Conservation (phyloP, 2,329 filamentous ascomycete species). For the Ophiostoma sp. region DNA sequence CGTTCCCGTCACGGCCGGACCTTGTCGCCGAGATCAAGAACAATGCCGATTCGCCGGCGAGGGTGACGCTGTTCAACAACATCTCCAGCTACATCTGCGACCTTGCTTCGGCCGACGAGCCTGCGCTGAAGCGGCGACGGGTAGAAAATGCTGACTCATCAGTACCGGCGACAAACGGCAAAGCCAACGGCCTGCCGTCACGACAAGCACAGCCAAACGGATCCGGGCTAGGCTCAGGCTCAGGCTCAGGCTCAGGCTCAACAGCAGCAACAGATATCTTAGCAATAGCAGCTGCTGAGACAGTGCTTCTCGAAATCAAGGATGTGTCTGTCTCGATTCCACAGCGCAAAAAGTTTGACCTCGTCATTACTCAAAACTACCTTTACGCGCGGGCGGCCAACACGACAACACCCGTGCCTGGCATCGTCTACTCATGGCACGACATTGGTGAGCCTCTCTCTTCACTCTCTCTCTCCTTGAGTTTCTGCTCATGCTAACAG, state of each 20-base stretch:
- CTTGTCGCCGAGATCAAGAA: constrained; percentile 49
- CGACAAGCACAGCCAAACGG: constrained; percentile 15
- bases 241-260: not conserved
- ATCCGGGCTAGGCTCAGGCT: not conserved
- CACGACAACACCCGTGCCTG: constrained; percentile 47
- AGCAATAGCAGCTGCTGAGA: constrained; percentile 38
- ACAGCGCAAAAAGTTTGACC: constrained; percentile 61
- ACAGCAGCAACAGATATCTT: constrained; percentile 19
- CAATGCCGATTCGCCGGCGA: constrained; percentile 49
- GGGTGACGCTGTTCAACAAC: constrained; percentile 51
- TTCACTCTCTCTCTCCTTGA: not conserved
- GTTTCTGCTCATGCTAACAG: not conserved
- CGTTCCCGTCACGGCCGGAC: constrained; percentile 53
- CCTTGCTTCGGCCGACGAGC: constrained; percentile 34
- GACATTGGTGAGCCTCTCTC: constrained; percentile 43
- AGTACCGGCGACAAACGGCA: constrained; percentile 20
- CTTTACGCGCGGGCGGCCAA: constrained; percentile 53
- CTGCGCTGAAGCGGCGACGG: constrained; percentile 47
- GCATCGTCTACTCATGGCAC: constrained; percentile 54
- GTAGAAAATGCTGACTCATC: constrained; percentile 37
- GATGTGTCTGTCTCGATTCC: constrained; percentile 63
- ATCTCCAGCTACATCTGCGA: constrained; percentile 49
- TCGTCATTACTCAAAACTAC: constrained; percentile 56
- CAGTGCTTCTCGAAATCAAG: constrained; percentile 54
- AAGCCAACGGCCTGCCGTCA: constrained; percentile 20